A percentile compares a stretch with the other conserved stretches of the same genome.
Conservation (phyloP, 225 moss, liverwort and hornwort species). For the Neckera pumila region DNA sequence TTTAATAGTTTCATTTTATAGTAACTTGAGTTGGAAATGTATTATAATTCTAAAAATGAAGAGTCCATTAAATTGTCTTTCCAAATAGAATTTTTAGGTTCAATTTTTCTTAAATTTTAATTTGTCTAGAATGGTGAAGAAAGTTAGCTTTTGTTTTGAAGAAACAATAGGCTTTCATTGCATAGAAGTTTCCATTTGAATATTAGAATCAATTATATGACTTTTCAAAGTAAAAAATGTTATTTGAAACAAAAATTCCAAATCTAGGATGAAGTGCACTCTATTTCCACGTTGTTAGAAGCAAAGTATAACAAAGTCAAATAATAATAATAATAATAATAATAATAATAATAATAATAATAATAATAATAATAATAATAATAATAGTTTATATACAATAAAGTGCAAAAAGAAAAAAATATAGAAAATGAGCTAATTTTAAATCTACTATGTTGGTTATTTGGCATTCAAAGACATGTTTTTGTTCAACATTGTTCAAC, state of each 20-base stretch:
- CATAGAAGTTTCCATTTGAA: background rate
- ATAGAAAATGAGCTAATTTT: background rate
- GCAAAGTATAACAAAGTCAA: too few relatives aligned
- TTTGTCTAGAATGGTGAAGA: too few relatives aligned
- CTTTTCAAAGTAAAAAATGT: background rate
- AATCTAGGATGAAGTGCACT: background rate
- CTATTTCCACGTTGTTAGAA: rapidly evolving
- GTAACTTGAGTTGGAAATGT: background rate
- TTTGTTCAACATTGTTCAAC: background rate
- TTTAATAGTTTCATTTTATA: background rate
- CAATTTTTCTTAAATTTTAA: background rate
- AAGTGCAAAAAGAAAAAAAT: background rate
- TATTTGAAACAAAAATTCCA: background rate
- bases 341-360: background rate
- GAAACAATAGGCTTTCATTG: rapidly evolving
- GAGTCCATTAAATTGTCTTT: background rate
- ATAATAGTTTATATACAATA: background rate
- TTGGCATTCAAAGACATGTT: background rate
- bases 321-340: background rate
- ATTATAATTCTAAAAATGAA: background rate
- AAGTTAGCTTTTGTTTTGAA: background rate
- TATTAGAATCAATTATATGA: background rate
- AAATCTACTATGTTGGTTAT: background rate
- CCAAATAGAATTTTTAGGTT: too few relatives aligned
- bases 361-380: background rate